Percentiles rank a stretch among this genome's conserved stretches.
Evolutionary conservation across 78 protist genomes (phyloP).

Genomic region (Chrysochromulina parva): DNA sequence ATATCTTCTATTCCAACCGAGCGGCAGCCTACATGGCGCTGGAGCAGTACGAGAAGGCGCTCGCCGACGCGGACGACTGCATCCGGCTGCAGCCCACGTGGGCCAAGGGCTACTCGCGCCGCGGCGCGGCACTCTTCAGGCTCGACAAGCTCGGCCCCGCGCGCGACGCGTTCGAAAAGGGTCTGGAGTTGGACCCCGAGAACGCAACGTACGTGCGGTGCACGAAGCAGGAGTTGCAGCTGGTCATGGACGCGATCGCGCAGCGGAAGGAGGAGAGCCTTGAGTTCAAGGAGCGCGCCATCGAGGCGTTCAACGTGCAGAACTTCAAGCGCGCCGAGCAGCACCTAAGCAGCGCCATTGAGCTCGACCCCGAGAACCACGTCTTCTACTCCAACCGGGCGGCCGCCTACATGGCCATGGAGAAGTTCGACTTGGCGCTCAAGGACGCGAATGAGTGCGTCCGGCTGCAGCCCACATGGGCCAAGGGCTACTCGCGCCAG

Average conservation of each 20-base stretch:
- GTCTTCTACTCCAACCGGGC: not conserved
- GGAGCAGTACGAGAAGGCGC: conserved; percentile 76
- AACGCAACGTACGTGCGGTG: not conserved
- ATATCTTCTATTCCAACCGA: conserved; percentile 87
- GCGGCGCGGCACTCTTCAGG: conserved; percentile 69
- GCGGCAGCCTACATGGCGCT: conserved; percentile 78
- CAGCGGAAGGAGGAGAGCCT: conserved; percentile 14
- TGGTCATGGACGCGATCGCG: not conserved
- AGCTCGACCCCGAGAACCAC: not conserved
- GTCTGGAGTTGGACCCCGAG: not conserved
- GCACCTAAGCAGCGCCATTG: not conserved
- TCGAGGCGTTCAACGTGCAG: conserved; percentile 3
- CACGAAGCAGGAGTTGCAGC: not conserved
- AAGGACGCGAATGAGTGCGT: conserved; percentile 10
- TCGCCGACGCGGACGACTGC: conserved; percentile 75
- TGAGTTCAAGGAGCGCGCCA: conserved; percentile 21
- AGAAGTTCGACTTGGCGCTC: not conserved
- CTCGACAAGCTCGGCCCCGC: conserved; percentile 69
- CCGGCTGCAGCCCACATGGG: not conserved
- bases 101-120: conserved; percentile 89
- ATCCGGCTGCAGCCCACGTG: conserved; percentile 76
- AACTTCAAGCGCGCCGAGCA: conserved; percentile 17
- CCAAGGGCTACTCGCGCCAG: conserved; percentile 11
- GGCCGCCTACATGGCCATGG: conserved; percentile 13
- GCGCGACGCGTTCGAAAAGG: conserved; percentile 55